Evolutionary conservation across 805 yeast genomes (phyloP).

Genomic region (Monosporozyma servazzii): DNA sequence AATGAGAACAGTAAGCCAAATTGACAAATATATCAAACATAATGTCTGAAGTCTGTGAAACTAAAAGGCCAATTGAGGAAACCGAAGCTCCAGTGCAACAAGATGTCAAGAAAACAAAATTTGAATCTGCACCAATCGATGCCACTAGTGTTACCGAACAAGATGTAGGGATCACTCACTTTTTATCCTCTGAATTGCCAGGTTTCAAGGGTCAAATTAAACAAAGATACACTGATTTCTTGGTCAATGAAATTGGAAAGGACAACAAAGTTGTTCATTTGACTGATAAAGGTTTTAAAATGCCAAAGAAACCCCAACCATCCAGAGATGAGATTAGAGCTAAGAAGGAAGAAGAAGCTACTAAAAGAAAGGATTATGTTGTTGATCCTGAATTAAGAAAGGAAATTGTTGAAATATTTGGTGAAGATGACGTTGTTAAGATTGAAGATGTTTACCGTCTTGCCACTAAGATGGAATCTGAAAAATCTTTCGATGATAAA

Average conservation of each 20-base stretch:
- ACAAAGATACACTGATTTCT: conserved; percentile 85
- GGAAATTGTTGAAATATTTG: conserved; percentile 45
- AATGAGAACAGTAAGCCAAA: background rate
- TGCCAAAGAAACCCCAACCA: conserved; percentile 41
- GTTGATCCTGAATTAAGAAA: conserved; percentile 39
- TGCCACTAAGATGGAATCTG: conserved; percentile 52
- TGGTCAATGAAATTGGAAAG: conserved; percentile 77
- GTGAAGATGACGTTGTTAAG: conserved; percentile 48
- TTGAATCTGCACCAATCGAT: background rate
- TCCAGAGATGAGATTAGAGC: conserved; percentile 33
- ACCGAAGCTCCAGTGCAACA: conserved; percentile 1
- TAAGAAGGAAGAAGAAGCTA: conserved; percentile 25
- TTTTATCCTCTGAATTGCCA: conserved; percentile 39
- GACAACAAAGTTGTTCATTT: conserved; percentile 68
- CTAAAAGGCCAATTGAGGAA: conserved; percentile 12
- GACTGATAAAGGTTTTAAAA: conserved; percentile 60
- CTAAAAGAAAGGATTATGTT: conserved; percentile 30
- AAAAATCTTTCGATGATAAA: conserved; percentile 53
- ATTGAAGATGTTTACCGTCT: conserved; percentile 46
- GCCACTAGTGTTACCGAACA: conserved; percentile 47
- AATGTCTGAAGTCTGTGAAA: conserved; percentile 7
- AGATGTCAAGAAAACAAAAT: conserved; percentile 10
- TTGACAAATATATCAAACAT: background rate
- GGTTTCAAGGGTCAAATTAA: conserved; percentile 79
- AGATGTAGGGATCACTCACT: conserved; percentile 85